A percentile compares a stretch with the other conserved stretches of the same genome.
Evolutionary conservation across 257 asterid species (phyloP).

Genomic region (Cynanchum wilfordii): DNA sequence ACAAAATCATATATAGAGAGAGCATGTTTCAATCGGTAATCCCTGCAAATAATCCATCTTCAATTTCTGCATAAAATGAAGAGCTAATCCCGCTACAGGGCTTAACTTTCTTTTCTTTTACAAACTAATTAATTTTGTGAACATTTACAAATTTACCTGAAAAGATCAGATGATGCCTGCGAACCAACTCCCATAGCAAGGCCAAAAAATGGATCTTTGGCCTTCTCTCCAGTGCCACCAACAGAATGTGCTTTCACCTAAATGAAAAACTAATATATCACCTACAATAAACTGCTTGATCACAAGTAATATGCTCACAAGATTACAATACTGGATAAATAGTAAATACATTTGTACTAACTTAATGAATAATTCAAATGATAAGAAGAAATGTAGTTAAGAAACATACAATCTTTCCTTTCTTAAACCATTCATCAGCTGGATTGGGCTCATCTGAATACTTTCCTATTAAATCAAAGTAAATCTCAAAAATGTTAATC

Average conservation of each 20-base stretch:
- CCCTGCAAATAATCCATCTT: constrained; percentile 80
- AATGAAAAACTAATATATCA: not conserved
- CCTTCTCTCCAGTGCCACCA: constrained; percentile 83
- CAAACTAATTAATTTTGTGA: constrained; percentile 1
- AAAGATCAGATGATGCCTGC: constrained; percentile 67
- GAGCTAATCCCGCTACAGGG: constrained; percentile 21
- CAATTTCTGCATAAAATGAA: constrained; percentile 40
- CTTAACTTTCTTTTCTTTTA: constrained; percentile 1
- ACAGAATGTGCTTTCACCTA: constrained; percentile 84
- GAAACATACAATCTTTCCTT: constrained; percentile 60
- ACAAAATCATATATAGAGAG: constrained; percentile 50
- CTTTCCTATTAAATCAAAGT: constrained; percentile 44
- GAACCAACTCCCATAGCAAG: constrained; percentile 75
- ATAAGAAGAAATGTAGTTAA: not conserved
- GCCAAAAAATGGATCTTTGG: constrained; percentile 84
- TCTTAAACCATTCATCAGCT: constrained; percentile 81
- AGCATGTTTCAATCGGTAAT: constrained; percentile 60
- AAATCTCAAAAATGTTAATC: not conserved
- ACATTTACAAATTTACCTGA: constrained; percentile 45
- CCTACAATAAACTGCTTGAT: not conserved
- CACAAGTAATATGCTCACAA: not conserved
- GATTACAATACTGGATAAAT: not conserved
- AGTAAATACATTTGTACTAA: not conserved
- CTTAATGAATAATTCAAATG: not conserved
- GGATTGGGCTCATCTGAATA: constrained; percentile 89